A percentile compares a stretch with the other conserved stretches of the same genome.
phyloP scores from a whole-genome alignment of 176 grass and related monocot species.

The Lolium multiflorum region DNA sequence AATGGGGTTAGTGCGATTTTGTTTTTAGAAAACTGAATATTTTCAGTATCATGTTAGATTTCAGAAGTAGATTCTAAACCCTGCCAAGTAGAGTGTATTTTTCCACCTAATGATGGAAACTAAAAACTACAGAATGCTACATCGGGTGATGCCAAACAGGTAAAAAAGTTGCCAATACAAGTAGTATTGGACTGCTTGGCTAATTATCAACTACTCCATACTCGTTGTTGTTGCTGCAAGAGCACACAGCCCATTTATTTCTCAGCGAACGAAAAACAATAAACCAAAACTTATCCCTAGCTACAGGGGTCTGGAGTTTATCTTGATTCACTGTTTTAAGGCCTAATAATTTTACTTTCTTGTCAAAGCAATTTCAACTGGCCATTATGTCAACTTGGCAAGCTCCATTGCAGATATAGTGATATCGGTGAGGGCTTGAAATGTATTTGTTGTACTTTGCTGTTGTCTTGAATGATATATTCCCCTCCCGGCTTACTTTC shows the following conservation, averaged over 20 bases:
- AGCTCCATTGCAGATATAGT: not conserved
- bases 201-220: not conserved
- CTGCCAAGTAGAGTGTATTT: not conserved
- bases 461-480: not conserved
- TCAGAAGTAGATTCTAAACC: not conserved
- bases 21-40: not conserved
- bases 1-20: not conserved
- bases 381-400: not conserved
- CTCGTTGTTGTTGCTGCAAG: not conserved
- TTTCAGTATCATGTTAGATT: not conserved
- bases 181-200: not conserved
- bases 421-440: not conserved
- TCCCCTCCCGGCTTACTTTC: not conserved
- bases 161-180: constrained; percentile 1
- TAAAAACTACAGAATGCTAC: constrained; percentile 6
- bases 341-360: too few relatives aligned
- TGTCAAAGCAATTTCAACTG: not conserved
- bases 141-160: not conserved
- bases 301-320: not conserved
- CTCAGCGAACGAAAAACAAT: not conserved
- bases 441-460: not conserved
- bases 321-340: constrained; percentile 4
- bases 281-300: not conserved
- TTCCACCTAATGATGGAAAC: not conserved
- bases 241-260: not conserved